Conservation (phyloP, 352 stramenopile species). For the Aphanomyces invadans region DNA sequence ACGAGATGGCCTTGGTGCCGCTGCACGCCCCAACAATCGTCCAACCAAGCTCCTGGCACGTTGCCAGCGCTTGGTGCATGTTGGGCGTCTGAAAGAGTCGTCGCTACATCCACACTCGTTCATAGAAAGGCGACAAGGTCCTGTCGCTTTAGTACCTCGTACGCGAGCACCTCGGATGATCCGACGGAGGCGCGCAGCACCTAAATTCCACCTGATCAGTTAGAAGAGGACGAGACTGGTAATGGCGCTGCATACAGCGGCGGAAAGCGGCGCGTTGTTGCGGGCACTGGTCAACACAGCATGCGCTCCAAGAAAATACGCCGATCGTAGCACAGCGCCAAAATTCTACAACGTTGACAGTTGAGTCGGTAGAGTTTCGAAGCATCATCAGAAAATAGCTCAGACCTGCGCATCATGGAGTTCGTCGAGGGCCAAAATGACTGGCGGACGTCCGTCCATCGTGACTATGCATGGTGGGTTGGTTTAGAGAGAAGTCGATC, state of each 20-base stretch:
- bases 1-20: slow-evolving; percentile 59
- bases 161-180: slow-evolving; percentile 63
- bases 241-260: slow-evolving; percentile 31
- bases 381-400: background rate
- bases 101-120: slow-evolving; percentile 28
- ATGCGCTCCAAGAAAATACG: slow-evolving; percentile 65
- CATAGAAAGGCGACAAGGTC: background rate
- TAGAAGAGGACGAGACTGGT: background rate
- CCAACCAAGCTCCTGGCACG: slow-evolving; percentile 62
- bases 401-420: slow-evolving; percentile 65
- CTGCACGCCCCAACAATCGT: slow-evolving; percentile 61
- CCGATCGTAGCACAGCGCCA: slow-evolving; percentile 66
- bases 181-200: slow-evolving; percentile 64
- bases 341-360: slow-evolving; percentile 49
- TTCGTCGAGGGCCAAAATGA: slow-evolving; percentile 69
- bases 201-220: slow-evolving; percentile 22
- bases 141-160: slow-evolving; percentile 38
- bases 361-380: background rate
- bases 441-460: slow-evolving; percentile 33
- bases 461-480: slow-evolving; percentile 16
- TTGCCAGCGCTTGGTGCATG: slow-evolving; percentile 56
- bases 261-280: slow-evolving; percentile 64
- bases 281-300: slow-evolving; percentile 59
- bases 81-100: slow-evolving; percentile 61
- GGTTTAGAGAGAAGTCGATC: background rate